Evolutionary conservation across 108 stramenopile genomes (phyloP), one percentile per base, ranked within the genome.

Genomic region (Poteriospumella lacustris): DNA sequence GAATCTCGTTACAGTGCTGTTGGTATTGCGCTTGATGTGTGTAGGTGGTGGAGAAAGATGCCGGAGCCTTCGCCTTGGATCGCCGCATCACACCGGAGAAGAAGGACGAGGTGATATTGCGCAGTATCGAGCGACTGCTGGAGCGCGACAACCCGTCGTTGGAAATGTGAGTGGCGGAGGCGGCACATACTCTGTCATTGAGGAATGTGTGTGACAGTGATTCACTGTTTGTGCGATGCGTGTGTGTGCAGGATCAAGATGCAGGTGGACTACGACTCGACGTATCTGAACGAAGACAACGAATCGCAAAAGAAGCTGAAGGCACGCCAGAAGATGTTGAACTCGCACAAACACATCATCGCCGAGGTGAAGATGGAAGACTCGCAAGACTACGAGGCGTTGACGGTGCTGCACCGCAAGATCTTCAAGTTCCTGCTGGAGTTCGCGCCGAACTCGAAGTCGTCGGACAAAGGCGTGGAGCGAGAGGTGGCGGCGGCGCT

Each of bases 401-500:
- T 87, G 26, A 86, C 87, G 5, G 59, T 80, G 31, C 76, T 88
- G 1, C 83, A 88, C 79, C 78, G 87, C 1, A 83, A 87, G 58
- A 86, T 88, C 33, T 87, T 88, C 58, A 68, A 72, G n/a, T 88
- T 80, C 41, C 79, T 84, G 29, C 58, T 83, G 1, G 58, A 9
- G 42, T 59, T 68, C 26, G 31, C 72, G 42, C 44, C 78, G n/a
- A 78, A 75, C 39, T 28, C 67, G 33, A n/a, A 26, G 15, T 2
- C 76, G 24, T 34, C 19, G 39, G 77, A 79, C 26, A 36, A 43
- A 33, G 58, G 58, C 15, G 78, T 85, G 15, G 86, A 86, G 43
- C 42, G 83, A 36, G 87, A 88, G 80, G 68, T 89, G 0, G 87
- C 89, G 5, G 87, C 88, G 15, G 89, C 88, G 26, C 59, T 89